phyloP scores from a whole-genome alignment of 768 basidiomycete genomes.

The Lepiota venenata region DNA sequence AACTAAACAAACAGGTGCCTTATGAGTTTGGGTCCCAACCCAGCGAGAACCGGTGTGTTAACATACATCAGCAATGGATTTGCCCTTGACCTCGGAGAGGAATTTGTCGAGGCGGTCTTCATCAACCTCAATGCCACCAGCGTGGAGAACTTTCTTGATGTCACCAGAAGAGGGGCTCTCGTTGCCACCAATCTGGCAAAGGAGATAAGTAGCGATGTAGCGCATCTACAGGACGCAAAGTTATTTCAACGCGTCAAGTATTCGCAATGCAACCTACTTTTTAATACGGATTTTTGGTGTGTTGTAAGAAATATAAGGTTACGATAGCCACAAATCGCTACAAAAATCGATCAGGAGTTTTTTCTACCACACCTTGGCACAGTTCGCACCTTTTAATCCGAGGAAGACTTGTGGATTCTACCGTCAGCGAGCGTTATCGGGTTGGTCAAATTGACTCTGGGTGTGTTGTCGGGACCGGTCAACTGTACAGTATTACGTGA shows the following conservation, averaged over 20 bases:
- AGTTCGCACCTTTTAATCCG: constrained; percentile 79
- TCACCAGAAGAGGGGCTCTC: constrained; percentile 80
- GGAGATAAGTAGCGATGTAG: constrained; percentile 93
- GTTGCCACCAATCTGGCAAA: constrained; percentile 95
- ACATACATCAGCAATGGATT: constrained; percentile 78
- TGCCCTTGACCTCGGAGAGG: constrained; percentile 87
- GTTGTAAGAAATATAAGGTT: constrained; percentile 25
- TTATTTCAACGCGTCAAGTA: not conserved
- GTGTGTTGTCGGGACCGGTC: constrained; percentile 16
- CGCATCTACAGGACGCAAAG: constrained; percentile 62
- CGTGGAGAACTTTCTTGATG: constrained; percentile 80
- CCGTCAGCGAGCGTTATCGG: constrained; percentile 35
- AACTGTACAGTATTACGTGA: constrained; percentile 66
- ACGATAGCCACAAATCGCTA: constrained; percentile 95
- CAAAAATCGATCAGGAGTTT: constrained; percentile 7
- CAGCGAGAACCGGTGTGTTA: not conserved
- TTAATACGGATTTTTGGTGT: constrained; percentile 22
- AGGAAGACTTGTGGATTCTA: constrained; percentile 96
- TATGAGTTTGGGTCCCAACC: constrained; percentile 4
- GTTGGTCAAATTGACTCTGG: constrained; percentile 15
- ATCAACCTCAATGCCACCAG: constrained; percentile 89
- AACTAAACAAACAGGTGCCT: constrained; percentile 41
- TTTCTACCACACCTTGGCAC: not conserved
- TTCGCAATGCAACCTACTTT: constrained; percentile 37
- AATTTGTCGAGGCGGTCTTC: constrained; percentile 77